Base-by-base conservation (phyloP, 306 rosid genomes). In the Pterocarpus macrocarpus region DNA sequence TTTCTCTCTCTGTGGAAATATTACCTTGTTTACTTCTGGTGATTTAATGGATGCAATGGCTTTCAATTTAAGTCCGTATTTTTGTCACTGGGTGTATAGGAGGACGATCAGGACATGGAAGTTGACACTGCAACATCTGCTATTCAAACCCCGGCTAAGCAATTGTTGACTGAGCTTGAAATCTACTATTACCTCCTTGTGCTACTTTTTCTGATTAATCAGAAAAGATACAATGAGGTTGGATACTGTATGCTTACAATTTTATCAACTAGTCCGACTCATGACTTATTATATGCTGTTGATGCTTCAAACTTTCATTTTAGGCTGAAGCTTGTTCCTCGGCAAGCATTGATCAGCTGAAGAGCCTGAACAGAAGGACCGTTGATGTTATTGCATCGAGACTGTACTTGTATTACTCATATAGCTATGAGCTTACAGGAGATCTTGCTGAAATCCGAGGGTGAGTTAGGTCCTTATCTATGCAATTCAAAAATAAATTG, bases 361-460 rank as follows among this genome's bases (percentile, higher is more conserved):
- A 91, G 88, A 95, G 88, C 69, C 69, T 91, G 45, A 95, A 95
- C 78, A 86, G 97, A 83, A 91, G 99, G 89, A 95, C 98, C 30
- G 88, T 95, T 3, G 98, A 95, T 85, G 97, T 95, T 71, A 83
- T 95, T 59, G 96, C 99, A 30, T 95, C 99, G 44, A 88, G 99
- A 76, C 87, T 95, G 12, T 95, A 88, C 73, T 95, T 91, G 77
- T 95, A 93, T 79, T 95, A 95, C 75, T 95, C 99, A 10, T 89
- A 90, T 61, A 89, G 96, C 86, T 92, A 93, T 70, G 99, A 95
- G 79, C 95, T 90, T 80, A 95, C 98, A 0, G 98, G 93, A 33
- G 90, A 95, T 72, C 99, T 95, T 13, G 93, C 98, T 69, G 98
- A 93, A 85, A 95, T 95, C 50, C 88, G 99, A 59, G 96, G 99